A percentile compares a stretch with the other conserved stretches of the same genome.
These are phyloP conservation scores for Colletotrichum tanaceti DNA, from an alignment of 2,329 filamentous ascomycete species.

Conservation along the genomic window DNA sequence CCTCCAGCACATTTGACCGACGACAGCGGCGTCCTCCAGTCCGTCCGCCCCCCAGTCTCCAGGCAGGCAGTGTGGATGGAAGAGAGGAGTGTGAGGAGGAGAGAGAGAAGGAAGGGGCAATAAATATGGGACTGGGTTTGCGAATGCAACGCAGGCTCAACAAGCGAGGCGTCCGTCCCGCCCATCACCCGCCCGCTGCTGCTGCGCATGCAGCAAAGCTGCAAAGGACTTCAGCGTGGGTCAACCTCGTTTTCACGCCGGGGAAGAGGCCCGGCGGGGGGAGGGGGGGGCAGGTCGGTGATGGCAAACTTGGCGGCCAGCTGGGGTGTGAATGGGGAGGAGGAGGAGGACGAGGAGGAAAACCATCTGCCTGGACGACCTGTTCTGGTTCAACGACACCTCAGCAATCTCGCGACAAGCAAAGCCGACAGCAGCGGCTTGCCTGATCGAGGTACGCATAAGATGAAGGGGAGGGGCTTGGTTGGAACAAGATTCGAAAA, in stretches of 20 bases:
- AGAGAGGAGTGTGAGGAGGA: slow-evolving; percentile 17
- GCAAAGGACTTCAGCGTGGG: neutral
- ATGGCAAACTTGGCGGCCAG: slow-evolving; percentile 19
- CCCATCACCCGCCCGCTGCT: slow-evolving; percentile 19
- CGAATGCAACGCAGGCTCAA: slow-evolving; percentile 39
- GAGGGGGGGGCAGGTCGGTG: neutral
- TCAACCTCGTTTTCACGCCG: slow-evolving; percentile 7
- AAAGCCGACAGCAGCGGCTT: slow-evolving; percentile 30
- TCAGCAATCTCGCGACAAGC: slow-evolving; percentile 2
- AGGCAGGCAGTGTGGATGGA: slow-evolving; percentile 19
- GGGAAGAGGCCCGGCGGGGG: neutral
- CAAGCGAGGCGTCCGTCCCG: slow-evolving; percentile 37
- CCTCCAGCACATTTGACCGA: neutral
- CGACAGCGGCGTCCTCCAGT: no score
- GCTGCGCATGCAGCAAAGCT: slow-evolving; percentile 14
- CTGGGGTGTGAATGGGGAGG: neutral
- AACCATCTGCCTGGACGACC: neutral
- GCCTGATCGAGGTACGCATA: slow-evolving; percentile 28
- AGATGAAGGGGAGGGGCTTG: neutral
- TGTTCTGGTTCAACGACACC: neutral
- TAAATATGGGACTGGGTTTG: slow-evolving; percentile 32
- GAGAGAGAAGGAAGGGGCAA: slow-evolving; percentile 2
- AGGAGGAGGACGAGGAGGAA: neutral
- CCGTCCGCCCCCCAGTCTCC: neutral
- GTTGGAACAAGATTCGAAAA: slow-evolving; percentile 3